Base-by-base conservation (phyloP, 257 asterid species). In the Solanum neorickii region DNA sequence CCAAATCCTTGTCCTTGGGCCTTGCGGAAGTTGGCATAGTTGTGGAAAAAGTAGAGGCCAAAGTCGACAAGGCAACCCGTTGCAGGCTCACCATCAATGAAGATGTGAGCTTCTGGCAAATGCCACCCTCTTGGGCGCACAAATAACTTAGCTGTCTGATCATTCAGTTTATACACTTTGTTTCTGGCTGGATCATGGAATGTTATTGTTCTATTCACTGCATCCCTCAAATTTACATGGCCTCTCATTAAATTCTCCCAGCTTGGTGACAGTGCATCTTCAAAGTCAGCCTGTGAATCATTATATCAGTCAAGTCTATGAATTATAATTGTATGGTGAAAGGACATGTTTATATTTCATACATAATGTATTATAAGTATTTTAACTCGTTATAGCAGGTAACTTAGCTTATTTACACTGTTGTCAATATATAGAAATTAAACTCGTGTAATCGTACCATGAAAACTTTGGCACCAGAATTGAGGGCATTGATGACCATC, bases 51-150 rank as follows among this genome's bases (percentile, higher is more conserved):
- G 46, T 97, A 97, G 87, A 97, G 98, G 33, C 99, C 98, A 7
- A 97, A 96, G 88, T 97, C 99, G 12, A 97, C 95, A 12, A 97
- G 91, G 93, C 98, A 94, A 49, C 91, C 98, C 3, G 92, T 87
- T n/a, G 96, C 97, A 2, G 99, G 98, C 72, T 95, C 96, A 5
- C 99, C 99, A 86, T 97, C 99, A 86, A 97, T 90, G 80, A 94
- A 90, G 90, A 97, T 91, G 91, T 97, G 99, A 52, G 97, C 93
- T 91, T 97, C 99, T 0, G 98, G 99, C 84, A 97, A 84, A 82
- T 97, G 99, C 99, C 99, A 96, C 18, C 99, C 99, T 88, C 99
- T 90, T 1, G 99, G 99, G 5, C 99, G 98, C 37, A 97, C 99
- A n/a, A 97, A 97, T 13, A 97, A 98, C 93, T 94, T 97, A 1